phyloP scores from a whole-genome alignment of 768 basidiomycete genomes.

The Rubroboletus pulcherrimus region DNA sequence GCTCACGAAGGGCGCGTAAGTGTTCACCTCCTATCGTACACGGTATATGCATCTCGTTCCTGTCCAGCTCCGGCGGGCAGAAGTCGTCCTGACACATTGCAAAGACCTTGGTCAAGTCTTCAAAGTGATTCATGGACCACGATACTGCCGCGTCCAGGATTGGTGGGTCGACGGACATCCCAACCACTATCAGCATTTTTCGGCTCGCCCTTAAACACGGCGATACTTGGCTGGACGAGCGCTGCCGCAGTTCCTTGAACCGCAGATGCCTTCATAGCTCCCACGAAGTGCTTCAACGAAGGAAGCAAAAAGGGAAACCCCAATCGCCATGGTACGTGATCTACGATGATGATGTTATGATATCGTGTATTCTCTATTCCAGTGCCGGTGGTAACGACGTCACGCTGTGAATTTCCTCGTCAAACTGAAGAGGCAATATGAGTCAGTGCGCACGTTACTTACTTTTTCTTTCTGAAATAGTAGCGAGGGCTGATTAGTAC shows the following conservation, averaged over 20 bases:
- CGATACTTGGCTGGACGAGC: too few relatives aligned
- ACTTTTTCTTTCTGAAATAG: background rate
- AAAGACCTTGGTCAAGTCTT: constrained; percentile 69
- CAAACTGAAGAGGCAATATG: too few relatives aligned
- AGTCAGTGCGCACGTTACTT: background rate
- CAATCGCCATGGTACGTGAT: too few relatives aligned
- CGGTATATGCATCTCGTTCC: background rate
- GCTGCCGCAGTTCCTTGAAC: too few relatives aligned
- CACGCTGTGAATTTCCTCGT: background rate
- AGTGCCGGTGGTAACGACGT: background rate
- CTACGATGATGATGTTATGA: constrained; percentile 60
- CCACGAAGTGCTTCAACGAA: too few relatives aligned
- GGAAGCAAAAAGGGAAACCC: too few relatives aligned
- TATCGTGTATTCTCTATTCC: constrained; percentile 22
- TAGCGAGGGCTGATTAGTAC: background rate
- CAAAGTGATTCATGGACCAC: constrained; percentile 34
- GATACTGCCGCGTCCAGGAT: constrained; percentile 51
- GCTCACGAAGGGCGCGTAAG: constrained; percentile 82
- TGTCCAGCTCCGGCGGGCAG: constrained; percentile 52
- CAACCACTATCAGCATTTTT: constrained; percentile 16
- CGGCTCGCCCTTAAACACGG: too few relatives aligned
- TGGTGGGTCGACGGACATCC: constrained; percentile 78
- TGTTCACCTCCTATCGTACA: background rate
- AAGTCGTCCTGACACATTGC: constrained; percentile 93
- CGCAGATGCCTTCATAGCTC: too few relatives aligned